Evolutionary conservation across 805 yeast species (phyloP).

Genomic region (Ascoidea rubescens): DNA sequence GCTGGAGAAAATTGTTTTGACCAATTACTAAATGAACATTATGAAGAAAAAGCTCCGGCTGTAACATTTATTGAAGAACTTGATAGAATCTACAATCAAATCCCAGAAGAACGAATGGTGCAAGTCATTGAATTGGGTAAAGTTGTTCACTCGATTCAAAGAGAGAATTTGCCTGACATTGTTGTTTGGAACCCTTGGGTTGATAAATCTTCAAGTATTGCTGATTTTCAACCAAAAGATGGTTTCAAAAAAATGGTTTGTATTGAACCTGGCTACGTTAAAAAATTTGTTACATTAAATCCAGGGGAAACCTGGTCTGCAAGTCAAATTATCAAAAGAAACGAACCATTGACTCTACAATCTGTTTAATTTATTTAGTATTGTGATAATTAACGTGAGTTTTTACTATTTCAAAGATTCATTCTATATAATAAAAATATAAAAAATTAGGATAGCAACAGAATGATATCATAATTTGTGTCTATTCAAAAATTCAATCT

Average conservation of each 20-base stretch:
- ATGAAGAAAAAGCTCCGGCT: constrained; percentile 63
- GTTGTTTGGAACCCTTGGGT: constrained; percentile 99
- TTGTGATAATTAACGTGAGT: too few species aligned
- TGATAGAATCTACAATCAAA: constrained; percentile 69
- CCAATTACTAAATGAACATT: constrained; percentile 51
- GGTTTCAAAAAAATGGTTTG: constrained; percentile 87
- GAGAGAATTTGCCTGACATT: constrained; percentile 46
- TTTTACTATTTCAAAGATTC: too few species aligned
- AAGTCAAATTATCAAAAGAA: constrained; percentile 37
- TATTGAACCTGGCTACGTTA: constrained; percentile 86
- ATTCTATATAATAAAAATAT: too few species aligned
- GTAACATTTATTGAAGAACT: constrained; percentile 62
- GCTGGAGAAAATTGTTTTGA: constrained; percentile 63
- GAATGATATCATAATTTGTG: too few species aligned
- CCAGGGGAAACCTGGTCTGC: constrained; percentile 75
- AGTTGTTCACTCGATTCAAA: constrained; percentile 52
- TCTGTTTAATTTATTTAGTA: constrained; percentile 20
- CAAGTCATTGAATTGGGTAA: constrained; percentile 62
- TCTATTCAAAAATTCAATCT: too few species aligned
- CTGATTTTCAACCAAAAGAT: constrained; percentile 73
- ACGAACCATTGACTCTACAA: constrained; percentile 50
- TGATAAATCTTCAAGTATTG: constrained; percentile 68
- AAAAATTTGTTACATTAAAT: constrained; percentile 43
- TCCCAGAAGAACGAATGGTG: constrained; percentile 37
- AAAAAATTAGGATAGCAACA: too few species aligned